Conservation (phyloP, 306 rosid genomes). For the Echinosophora koreensis region DNA sequence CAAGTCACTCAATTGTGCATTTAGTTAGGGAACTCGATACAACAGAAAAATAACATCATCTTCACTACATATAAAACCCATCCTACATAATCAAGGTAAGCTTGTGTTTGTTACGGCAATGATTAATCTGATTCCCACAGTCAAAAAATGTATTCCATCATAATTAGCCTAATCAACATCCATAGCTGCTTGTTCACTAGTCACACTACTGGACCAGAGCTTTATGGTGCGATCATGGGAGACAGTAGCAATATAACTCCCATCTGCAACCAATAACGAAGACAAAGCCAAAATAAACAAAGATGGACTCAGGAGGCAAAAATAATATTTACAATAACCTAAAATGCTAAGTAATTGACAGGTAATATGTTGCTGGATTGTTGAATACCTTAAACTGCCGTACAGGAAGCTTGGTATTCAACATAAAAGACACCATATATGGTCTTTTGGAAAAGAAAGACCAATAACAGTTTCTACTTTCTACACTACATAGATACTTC, state of each 20-base stretch:
- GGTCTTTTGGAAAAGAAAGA: not conserved
- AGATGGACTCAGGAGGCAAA: not conserved
- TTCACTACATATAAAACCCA: not conserved
- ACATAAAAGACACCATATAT: slow-evolving; percentile 14
- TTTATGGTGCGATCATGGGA: slow-evolving; percentile 87
- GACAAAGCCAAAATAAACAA: slow-evolving; percentile 38
- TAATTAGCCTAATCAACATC: slow-evolving; percentile 61
- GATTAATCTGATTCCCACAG: too few relatives aligned
- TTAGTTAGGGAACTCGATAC: slow-evolving; percentile 1
- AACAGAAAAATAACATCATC: slow-evolving; percentile 3
- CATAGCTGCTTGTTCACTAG: slow-evolving; percentile 65
- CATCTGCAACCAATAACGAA: slow-evolving; percentile 67
- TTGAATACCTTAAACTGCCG: not conserved
- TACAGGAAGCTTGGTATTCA: slow-evolving; percentile 15
- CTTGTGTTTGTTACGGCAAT: too few relatives aligned
- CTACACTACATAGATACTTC: not conserved
- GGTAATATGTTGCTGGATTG: not conserved
- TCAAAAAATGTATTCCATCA: not conserved
- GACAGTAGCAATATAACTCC: slow-evolving; percentile 74
- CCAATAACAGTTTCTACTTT: not conserved
- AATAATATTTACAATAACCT: slow-evolving; percentile 24
- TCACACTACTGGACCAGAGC: slow-evolving; percentile 73
- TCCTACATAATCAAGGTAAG: too few relatives aligned
- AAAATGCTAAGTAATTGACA: slow-evolving; percentile 24
- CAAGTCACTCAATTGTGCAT: not conserved